Evolutionary conservation across 306 rosid species (phyloP).

Genomic region (Prinsepia uniflora): DNA sequence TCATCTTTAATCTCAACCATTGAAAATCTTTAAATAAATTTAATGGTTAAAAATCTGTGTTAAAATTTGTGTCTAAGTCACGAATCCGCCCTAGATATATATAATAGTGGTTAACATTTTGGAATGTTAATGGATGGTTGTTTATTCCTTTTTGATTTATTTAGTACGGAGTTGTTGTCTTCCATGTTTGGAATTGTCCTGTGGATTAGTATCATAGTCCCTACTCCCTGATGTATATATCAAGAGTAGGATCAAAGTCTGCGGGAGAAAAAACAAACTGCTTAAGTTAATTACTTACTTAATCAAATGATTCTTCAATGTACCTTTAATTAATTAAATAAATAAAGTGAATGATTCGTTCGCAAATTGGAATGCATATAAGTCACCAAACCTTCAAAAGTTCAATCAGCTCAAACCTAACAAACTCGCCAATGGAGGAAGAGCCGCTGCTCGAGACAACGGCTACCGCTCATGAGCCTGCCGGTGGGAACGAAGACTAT

Average conservation of each 20-base stretch:
- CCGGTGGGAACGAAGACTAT: slow-evolving; percentile 16
- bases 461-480: no score
- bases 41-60: no score
- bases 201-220: background rate
- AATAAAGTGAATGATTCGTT: no score
- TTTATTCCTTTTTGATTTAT: no score
- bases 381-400: background rate
- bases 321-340: background rate
- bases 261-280: background rate
- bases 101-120: no score
- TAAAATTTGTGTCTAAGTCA: no score
- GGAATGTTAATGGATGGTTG: no score
- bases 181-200: background rate
- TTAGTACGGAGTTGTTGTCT: background rate
- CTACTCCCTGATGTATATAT: no score
- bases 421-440: slow-evolving; percentile 20
- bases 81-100: no score
- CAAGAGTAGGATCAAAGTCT: background rate
- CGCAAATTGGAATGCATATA: background rate
- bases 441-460: slow-evolving; percentile 17
- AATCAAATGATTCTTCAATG: background rate
- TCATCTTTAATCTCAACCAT: no score
- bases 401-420: background rate
- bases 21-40: no score
- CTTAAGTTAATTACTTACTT: background rate